These are phyloP conservation scores for Arachis hypogaea DNA, from an alignment of 306 rosid genomes.

Conservation along the genomic window DNA sequence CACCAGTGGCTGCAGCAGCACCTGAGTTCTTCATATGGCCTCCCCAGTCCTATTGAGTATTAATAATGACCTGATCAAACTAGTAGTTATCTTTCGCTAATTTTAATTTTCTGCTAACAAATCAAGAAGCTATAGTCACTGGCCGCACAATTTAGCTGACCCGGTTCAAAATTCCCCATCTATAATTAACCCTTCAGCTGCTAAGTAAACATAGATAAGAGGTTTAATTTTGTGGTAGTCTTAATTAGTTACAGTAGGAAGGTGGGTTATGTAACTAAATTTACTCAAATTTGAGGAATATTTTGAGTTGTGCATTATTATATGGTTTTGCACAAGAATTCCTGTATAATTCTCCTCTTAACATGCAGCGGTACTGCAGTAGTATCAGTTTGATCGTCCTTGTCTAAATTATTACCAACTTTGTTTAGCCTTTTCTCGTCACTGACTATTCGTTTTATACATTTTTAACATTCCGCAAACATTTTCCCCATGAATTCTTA, in stretches of 20 bases:
- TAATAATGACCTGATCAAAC: slow-evolving; percentile 37
- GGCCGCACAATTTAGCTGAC: slow-evolving; percentile 53
- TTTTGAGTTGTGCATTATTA: slow-evolving; percentile 33
- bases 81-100: slow-evolving; percentile 23
- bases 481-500: no score
- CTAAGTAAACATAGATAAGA: slow-evolving; percentile 46
- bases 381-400: not conserved
- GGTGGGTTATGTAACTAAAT: slow-evolving; percentile 60
- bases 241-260: slow-evolving; percentile 42
- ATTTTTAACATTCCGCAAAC: not conserved
- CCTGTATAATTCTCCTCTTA: slow-evolving; percentile 20
- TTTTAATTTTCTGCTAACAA: slow-evolving; percentile 53
- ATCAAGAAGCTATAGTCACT: slow-evolving; percentile 46
- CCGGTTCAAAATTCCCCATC: slow-evolving; percentile 47
- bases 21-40: slow-evolving; percentile 91
- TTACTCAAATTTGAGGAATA: slow-evolving; percentile 41
- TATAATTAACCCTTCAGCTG: slow-evolving; percentile 49
- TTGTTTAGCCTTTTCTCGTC: not conserved
- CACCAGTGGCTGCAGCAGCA: slow-evolving; percentile 43
- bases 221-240: slow-evolving; percentile 57
- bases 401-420: not conserved
- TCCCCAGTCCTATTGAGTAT: slow-evolving; percentile 67
- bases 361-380: slow-evolving; percentile 1
- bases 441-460: not conserved
- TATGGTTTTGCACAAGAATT: slow-evolving; percentile 37